A percentile compares a stretch with the other conserved stretches of the same genome.
Conservation (phyloP, 2,329 filamentous ascomycete genomes). For the Ascochyta rabiei region DNA sequence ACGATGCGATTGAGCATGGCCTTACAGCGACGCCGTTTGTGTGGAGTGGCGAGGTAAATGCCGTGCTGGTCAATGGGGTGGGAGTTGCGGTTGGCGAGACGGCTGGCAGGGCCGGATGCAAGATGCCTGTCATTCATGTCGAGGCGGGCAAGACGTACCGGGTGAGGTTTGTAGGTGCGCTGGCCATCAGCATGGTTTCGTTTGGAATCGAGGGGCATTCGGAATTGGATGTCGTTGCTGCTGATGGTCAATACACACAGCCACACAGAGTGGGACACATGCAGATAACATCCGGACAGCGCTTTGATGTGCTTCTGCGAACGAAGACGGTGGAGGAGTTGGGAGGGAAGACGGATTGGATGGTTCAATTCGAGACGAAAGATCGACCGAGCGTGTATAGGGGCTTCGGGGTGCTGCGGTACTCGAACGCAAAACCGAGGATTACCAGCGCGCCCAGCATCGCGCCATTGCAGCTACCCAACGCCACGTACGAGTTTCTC, state of each 20-base stretch:
- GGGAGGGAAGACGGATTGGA: conserved; percentile 47
- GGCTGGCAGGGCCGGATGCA: conserved; percentile 48
- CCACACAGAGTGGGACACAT: conserved; percentile 56
- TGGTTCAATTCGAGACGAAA: conserved; percentile 58
- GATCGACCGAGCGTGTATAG: conserved; percentile 55
- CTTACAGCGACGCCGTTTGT: conserved; percentile 57
- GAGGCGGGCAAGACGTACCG: conserved; percentile 66
- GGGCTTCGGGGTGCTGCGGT: conserved; percentile 58
- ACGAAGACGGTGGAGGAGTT: conserved; percentile 59
- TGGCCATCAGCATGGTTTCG: conserved; percentile 61
- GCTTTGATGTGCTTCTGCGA: conserved; percentile 63
- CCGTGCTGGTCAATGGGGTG: conserved; percentile 64
- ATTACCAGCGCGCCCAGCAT: conserved; percentile 18
- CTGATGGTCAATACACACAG: conserved; percentile 61
- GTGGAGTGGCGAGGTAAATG: conserved; percentile 65
- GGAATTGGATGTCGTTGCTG: conserved; percentile 64
- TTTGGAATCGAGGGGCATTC: conserved; percentile 64
- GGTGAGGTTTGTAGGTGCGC: conserved; percentile 64
- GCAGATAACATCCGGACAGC: conserved; percentile 64
- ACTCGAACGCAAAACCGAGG: conserved; percentile 7
- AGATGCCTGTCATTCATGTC: conserved; percentile 62
- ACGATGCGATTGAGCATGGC: conserved; percentile 58
- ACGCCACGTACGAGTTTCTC: conserved; percentile 45
- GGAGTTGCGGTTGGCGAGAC: conserved; percentile 50
- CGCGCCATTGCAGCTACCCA: conserved; percentile 39